phyloP scores from a whole-genome alignment of 1,284 basidiomycete genomes.

The Tylopilus sp. region DNA sequence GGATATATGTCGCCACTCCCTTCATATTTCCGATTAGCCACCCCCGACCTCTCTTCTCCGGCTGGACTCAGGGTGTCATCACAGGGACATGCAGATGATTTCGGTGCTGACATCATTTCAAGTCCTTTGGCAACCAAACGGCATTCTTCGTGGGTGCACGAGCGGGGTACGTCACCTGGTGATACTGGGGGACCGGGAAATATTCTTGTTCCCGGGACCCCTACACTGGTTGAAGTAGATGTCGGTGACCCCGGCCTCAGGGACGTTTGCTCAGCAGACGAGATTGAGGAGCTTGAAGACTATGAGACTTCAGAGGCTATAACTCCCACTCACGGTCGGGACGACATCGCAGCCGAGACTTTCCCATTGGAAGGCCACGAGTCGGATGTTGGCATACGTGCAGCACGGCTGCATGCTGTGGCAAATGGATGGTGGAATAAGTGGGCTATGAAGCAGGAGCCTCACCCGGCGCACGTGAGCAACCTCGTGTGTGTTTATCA shows the following conservation, averaged over 20 bases:
- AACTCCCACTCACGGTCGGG: background rate
- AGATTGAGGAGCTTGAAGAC: slow-evolving; percentile 42
- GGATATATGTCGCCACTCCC: slow-evolving; percentile 69
- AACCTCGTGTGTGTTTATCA: slow-evolving; percentile 10
- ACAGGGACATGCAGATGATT: slow-evolving; percentile 36
- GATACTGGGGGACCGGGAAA: slow-evolving; percentile 9
- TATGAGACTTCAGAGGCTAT: background rate
- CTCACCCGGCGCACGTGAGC: slow-evolving; percentile 23
- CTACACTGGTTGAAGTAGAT: slow-evolving; percentile 19
- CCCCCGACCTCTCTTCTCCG: slow-evolving; percentile 65
- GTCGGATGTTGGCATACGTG: slow-evolving; percentile 21
- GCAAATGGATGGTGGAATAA: slow-evolving; percentile 58
- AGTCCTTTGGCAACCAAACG: slow-evolving; percentile 48
- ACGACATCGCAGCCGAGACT: background rate
- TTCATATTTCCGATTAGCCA: slow-evolving; percentile 47
- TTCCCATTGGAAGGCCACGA: slow-evolving; percentile 22
- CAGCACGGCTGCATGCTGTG: slow-evolving; percentile 42
- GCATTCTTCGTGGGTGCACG: slow-evolving; percentile 19
- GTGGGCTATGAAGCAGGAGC: slow-evolving; percentile 41
- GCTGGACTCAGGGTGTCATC: slow-evolving; percentile 21
- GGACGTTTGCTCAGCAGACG: slow-evolving; percentile 45
- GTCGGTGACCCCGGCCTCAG: slow-evolving; percentile 45
- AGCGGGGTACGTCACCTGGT: slow-evolving; percentile 6
- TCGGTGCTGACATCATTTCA: slow-evolving; percentile 57
- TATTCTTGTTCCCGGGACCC: slow-evolving; percentile 40